Base-by-base conservation (phyloP, 306 rosid species). In the Lablab purpureus region DNA sequence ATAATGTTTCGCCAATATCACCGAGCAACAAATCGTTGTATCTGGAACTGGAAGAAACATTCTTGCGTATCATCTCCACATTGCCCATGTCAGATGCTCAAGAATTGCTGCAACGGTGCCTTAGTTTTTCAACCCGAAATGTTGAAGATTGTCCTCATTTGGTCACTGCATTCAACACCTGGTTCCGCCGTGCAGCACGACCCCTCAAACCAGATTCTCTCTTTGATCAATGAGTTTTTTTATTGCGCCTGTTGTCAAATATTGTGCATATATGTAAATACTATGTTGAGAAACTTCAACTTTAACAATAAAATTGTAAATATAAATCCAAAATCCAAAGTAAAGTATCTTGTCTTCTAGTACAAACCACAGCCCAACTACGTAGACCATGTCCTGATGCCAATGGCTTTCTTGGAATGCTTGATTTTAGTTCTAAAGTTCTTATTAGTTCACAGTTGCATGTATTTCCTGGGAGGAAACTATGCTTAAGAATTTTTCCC, bases 91-190 rank as follows among this genome's bases (percentile, higher is more conserved):
- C 91, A 1, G 99, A 95, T 85, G 86, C 99, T 41, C 98, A 90
- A 63, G 94, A 95, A 79, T 52, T 95, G 85, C 78, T 95, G 89
- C 97, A 84, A 84, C 89, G 81, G 74, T 95, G 99, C 80, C 98
- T 95, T 73, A 88, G 89, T 88, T 93, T 95, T 78, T 94, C 96
- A 4, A 90, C 96, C 43, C 84, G 97, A 70, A 87, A 89, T 56
- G 92, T 90, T 4, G 99, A 94, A 22, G 99, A 95, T 43, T 95
- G 99, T 67, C 92, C 93, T 41, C 99, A 95, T 87, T 82, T 95
- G 84, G 84, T 93, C 19, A 81, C 74, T 1, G 99, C 98, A 1
- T 95, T 95, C 87, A 85, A 95, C 81, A 95, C 94, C 74, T 95
- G 99, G 99, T 95, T 95, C 85, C 90, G 94, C 34, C 99, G 98